These are phyloP conservation scores for Fraxinus angustifolia DNA, from an alignment of 305 asterid genomes.

Conservation along the genomic window DNA sequence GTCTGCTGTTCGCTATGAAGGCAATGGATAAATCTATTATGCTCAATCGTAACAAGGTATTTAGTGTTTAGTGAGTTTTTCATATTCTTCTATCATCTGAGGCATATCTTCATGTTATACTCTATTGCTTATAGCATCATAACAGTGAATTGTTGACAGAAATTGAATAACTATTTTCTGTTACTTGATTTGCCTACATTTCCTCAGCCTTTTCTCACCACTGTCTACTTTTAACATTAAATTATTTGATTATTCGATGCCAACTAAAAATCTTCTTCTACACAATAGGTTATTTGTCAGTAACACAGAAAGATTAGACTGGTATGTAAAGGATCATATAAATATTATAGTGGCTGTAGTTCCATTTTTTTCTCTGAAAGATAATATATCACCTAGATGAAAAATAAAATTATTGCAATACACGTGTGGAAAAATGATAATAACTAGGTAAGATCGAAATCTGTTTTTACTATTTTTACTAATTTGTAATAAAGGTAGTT, in stretches of 20 bases:
- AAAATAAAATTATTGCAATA: not conserved
- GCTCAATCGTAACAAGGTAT: conserved; percentile 93
- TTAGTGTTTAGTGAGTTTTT: not conserved
- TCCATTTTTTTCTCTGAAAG: not conserved
- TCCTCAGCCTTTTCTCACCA: not conserved
- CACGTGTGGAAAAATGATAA: not conserved
- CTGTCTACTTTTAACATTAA: not conserved
- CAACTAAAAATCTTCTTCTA: not conserved
- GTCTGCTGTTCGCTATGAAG: conserved; percentile 87
- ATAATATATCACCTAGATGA: not conserved
- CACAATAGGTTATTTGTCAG: not conserved
- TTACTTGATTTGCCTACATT: not conserved
- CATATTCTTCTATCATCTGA: not conserved
- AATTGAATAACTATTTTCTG: not conserved
- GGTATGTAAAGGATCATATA: not conserved
- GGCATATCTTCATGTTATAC: not conserved
- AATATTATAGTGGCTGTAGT: not conserved
- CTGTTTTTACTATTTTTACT: not conserved
- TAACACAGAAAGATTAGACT: not conserved
- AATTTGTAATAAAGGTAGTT: not conserved
- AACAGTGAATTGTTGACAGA: not conserved
- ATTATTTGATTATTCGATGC: not conserved
- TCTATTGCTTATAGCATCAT: not conserved
- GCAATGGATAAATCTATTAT: conserved; percentile 97
- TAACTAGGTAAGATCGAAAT: not conserved